Evolutionary conservation across 2,329 filamentous ascomycete genomes (phyloP), one percentile per base, ranked within the genome.

Genomic region (Atkinsonella hypoxylon): DNA sequence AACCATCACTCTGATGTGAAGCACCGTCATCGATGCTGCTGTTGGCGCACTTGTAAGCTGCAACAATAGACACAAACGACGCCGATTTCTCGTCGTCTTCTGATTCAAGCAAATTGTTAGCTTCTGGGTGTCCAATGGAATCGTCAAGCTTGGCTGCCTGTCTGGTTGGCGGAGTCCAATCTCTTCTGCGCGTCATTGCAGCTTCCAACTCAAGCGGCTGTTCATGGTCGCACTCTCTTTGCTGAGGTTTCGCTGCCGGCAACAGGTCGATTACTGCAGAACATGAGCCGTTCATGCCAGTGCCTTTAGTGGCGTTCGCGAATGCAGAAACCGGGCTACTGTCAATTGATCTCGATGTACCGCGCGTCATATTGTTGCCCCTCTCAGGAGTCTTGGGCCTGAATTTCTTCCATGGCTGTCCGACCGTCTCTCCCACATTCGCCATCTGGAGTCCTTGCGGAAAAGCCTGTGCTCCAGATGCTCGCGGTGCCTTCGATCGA

Each of bases 91-190:
- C 52, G 9, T 26, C 51, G 2, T 20, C 47, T 6, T 45, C 10
- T n/a, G 53, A 52, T 6, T 56, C 52, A 4, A 50, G 54, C 30
- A 36, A 38, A 7, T 49, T 32, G 1, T 51, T 54, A 4, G 58
- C 53, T 7, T 54, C 39, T 8, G 50, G 57, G 0, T 69, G 67
- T 0, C 65, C 63, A 7, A 63, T 64, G 0, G 64, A 62, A 13
- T 61, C 61, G 2, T 63, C 55, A 39, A 54, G 58, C 51, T 61
- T 53, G 3, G 61, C 51, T 1, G 56, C 57, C 41, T 70, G 71
- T 34, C 70, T 61, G 45, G 70, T 73, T 4, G 80, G 76, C 2
- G 84, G 85, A 1, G 86, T 89, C 86, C 85, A 89, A 52, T 82
- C 74, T 13, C 67, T 60, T 53, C 80, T 74, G 53, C 85, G 72